Conservation (phyloP, 352 stramenopile species). For the Phytophthora tentaculata region DNA sequence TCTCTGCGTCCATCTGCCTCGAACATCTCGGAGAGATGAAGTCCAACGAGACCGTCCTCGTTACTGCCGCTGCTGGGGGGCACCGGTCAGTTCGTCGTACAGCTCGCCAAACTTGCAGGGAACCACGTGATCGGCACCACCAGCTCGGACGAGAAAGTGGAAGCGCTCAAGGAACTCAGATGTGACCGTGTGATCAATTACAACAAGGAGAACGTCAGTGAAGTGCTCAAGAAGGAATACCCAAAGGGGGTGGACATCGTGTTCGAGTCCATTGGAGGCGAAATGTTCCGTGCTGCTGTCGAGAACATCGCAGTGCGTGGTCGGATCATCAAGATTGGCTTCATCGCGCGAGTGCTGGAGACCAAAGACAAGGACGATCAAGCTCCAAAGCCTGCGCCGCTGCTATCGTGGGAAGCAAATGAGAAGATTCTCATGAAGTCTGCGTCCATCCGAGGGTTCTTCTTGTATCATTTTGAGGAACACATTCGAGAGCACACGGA, state of each 20-base stretch:
- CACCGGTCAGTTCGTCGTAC: background rate
- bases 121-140: background rate
- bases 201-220: background rate
- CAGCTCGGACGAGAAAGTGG: background rate
- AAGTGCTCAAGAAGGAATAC: constrained; percentile 1
- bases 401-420: constrained; percentile 36
- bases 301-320: background rate
- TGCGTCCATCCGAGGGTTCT: constrained; percentile 43
- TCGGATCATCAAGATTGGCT: background rate
- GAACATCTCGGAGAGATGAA: background rate
- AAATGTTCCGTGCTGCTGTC: background rate
- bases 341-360: constrained; percentile 31
- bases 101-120: background rate
- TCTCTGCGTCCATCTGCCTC: background rate
- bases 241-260: background rate
- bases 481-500: constrained; percentile 46
- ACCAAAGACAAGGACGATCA: constrained; percentile 15
- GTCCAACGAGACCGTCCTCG: background rate
- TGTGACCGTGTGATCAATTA: constrained; percentile 3
- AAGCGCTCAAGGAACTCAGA: background rate
- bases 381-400: constrained; percentile 14
- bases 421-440: constrained; percentile 46
- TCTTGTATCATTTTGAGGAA: constrained; percentile 40
- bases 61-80: background rate
- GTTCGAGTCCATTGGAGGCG: background rate